These are phyloP conservation scores for Colletotrichum tamarilloi DNA, from an alignment of 2,329 filamentous ascomycete species.

Conservation along the genomic window DNA sequence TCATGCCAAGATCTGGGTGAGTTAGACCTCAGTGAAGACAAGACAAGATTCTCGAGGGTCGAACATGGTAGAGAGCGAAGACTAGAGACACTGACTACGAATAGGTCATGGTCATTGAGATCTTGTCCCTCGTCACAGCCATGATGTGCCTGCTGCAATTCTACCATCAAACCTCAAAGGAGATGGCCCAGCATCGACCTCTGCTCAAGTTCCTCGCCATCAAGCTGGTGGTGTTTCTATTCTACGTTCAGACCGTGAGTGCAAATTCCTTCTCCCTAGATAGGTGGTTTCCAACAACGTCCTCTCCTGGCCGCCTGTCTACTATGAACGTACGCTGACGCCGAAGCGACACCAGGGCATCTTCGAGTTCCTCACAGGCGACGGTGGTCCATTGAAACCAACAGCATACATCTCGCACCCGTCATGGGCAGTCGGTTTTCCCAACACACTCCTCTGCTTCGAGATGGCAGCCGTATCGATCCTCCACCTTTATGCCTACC, in stretches of 20 bases:
- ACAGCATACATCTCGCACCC: not conserved
- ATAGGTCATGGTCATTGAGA: slow-evolving; percentile 17
- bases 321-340: not conserved
- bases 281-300: not conserved
- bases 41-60: rapidly evolving
- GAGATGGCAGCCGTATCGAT: slow-evolving; percentile 12
- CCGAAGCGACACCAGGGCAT: not conserved
- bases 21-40: not conserved
- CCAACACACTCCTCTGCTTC: slow-evolving; percentile 15
- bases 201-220: slow-evolving; percentile 15
- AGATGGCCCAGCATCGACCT: not conserved
- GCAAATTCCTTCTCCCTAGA: too few relatives aligned
- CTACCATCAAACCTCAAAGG: slow-evolving; percentile 9
- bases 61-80: not conserved
- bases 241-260: slow-evolving; percentile 7
- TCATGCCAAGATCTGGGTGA: slow-evolving; percentile 1
- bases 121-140: not conserved
- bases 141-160: slow-evolving; percentile 15
- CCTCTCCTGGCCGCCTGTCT: not conserved
- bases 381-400: slow-evolving; percentile 1
- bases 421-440: slow-evolving; percentile 8
- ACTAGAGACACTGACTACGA: not conserved
- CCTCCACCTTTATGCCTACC: slow-evolving; percentile 6
- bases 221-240: not conserved
- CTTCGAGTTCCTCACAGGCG: slow-evolving; percentile 5